phyloP scores from a whole-genome alignment of 1,284 basidiomycete genomes.

The Heterobasidion parviporum region DNA sequence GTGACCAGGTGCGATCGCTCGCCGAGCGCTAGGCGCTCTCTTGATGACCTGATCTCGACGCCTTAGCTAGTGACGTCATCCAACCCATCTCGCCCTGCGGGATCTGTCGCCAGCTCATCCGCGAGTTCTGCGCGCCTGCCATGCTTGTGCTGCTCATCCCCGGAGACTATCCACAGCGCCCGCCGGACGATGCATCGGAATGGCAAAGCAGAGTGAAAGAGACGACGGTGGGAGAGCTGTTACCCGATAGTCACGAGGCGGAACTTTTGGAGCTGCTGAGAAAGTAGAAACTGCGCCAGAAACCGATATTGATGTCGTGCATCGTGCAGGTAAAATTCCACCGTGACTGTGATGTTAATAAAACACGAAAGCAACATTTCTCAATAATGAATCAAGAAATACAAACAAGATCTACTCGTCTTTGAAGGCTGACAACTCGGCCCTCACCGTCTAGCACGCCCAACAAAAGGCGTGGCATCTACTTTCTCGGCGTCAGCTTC shows the following conservation, averaged over 20 bases:
- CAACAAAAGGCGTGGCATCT: neutral
- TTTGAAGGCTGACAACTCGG: neutral
- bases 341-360: too few relatives aligned
- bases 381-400: neutral
- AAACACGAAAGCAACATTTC: too few relatives aligned
- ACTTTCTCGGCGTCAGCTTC: neutral
- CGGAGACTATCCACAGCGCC: constrained; percentile 32
- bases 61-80: constrained; percentile 53
- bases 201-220: constrained; percentile 42
- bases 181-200: constrained; percentile 25
- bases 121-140: constrained; percentile 76
- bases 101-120: constrained; percentile 85
- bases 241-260: constrained; percentile 88
- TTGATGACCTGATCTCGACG: neutral
- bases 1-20: constrained; percentile 50
- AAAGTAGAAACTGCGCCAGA: neutral
- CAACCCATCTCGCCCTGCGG: constrained; percentile 77
- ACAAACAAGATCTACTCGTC: neutral
- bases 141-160: constrained; percentile 79
- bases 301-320: neutral
- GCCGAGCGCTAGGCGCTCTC: neutral
- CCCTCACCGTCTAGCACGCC: too few relatives aligned
- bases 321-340: neutral
- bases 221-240: constrained; percentile 66
- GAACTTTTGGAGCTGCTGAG: constrained; percentile 57